Evolutionary conservation across 2,329 filamentous ascomycete genomes (phyloP).

Genomic region (Colletotrichum australisinense): DNA sequence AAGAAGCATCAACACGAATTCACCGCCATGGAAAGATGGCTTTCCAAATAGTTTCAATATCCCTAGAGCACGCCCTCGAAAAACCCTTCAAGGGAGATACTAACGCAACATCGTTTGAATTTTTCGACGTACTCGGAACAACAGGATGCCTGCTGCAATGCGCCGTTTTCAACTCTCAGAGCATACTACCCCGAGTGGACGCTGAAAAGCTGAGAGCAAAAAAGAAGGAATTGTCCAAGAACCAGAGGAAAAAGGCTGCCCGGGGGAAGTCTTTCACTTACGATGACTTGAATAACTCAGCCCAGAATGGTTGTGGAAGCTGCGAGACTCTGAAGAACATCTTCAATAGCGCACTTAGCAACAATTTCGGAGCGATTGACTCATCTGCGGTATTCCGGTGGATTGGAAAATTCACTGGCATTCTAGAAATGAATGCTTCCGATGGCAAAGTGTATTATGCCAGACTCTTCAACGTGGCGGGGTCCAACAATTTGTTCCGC

Average conservation of each 20-base stretch:
- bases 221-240: background rate
- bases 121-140: background rate
- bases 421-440: background rate
- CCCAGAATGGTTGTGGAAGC: background rate
- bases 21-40: background rate
- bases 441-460: background rate
- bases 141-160: background rate
- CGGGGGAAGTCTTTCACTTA: slow-evolving; percentile 14
- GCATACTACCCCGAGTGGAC: background rate
- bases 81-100: too few relatives aligned
- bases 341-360: background rate
- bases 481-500: background rate
- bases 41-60: too few relatives aligned
- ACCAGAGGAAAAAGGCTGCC: background rate
- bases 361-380: fast-evolving
- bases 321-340: background rate
- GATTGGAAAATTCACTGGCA: background rate
- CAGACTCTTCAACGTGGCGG: slow-evolving; percentile 3
- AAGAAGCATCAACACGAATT: background rate
- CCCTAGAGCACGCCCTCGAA: too few relatives aligned
- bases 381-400: background rate
- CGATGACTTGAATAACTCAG: background rate
- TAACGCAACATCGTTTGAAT: background rate
- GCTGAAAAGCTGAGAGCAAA: background rate
- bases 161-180: background rate